Evolutionary conservation across 331 rosid species (phyloP), one percentile per base, ranked within the genome.

Genomic region (Malus hybrid): DNA sequence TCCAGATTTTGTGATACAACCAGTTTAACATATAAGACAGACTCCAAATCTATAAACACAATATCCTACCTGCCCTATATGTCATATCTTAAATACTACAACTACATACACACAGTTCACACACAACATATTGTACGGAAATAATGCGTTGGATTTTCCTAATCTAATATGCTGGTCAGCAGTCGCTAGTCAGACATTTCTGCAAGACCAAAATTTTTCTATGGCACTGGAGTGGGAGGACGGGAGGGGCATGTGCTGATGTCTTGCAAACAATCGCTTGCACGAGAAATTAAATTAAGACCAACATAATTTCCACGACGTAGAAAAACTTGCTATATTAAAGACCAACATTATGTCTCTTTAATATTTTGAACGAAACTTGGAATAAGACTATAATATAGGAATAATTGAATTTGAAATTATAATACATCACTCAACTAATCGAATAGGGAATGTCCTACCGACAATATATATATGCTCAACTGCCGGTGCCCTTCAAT

Each of bases 41-140:
- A 46, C 61, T 78, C 19, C 19, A 10, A 69, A 72, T 50, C 71
- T 24, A 14, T 68, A 28, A 48, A 64, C 69, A 29, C 26, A 24
- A 68, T 65, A 57, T 42, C 34, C 62, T 73, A 78, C 75, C 78
- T n/a, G 69, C 77, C 77, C 15, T 7, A 7, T n/a, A 42, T 26
- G 58, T 36, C 36, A 8, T 52, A 24, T 20, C 18, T 64, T 44
- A 12, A 44, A 44, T 44, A 4, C 50, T 3, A 44, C 50, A 44
- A 44, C 50, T 11, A 44, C 50, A 44, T 44, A 15, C 50, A 4
- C 50, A 44, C 50, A 44, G 15, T 44, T 44, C 20, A 18, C 60
- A 53, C 20, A 16, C 60, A 53, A 6, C 20, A 53, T 53, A 44
- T 6, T 53, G 60, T 53, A 53, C 1, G 60, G 20, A 53, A 16